phyloP scores from a whole-genome alignment of 2,329 filamentous ascomycete species.

The Trichoderma sp. region DNA sequence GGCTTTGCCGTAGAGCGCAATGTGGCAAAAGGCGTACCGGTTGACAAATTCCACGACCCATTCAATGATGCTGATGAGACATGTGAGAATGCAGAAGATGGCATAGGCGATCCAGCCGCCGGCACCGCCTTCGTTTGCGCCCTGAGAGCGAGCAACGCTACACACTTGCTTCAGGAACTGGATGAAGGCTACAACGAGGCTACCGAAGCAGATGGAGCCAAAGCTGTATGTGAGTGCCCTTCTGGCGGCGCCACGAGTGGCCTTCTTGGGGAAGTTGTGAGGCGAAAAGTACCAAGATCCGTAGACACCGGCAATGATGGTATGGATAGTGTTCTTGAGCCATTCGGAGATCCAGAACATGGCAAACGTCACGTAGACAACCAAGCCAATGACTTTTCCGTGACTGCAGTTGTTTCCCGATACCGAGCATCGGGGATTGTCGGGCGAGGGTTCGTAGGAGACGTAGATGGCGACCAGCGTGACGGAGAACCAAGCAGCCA shows the following conservation, averaged over 20 bases:
- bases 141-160: slow-evolving; percentile 69
- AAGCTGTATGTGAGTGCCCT: slow-evolving; percentile 89
- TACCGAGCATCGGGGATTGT: slow-evolving; percentile 54
- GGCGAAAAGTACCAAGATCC: slow-evolving; percentile 89
- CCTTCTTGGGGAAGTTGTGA: slow-evolving; percentile 69
- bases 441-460: slow-evolving; percentile 68
- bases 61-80: slow-evolving; percentile 74
- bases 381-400: slow-evolving; percentile 78
- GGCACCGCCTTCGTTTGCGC: slow-evolving; percentile 68
- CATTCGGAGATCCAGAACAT: slow-evolving; percentile 94
- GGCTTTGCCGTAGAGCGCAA: slow-evolving; percentile 86
- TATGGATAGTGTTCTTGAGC: slow-evolving; percentile 91
- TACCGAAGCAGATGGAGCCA: slow-evolving; percentile 85
- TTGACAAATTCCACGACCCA: slow-evolving; percentile 91
- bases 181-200: slow-evolving; percentile 82
- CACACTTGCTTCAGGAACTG: slow-evolving; percentile 81
- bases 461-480: slow-evolving; percentile 86
- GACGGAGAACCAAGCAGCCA: slow-evolving; percentile 83
- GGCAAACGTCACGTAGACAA: slow-evolving; percentile 87
- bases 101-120: slow-evolving; percentile 69
- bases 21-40: slow-evolving; percentile 88
- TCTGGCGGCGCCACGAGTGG: slow-evolving; percentile 80
- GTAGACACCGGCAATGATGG: slow-evolving; percentile 83
- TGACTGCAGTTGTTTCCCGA: slow-evolving; percentile 62
- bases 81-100: slow-evolving; percentile 74